Evolutionary conservation across 1,139 yeast species (phyloP), one percentile per base, ranked within the genome.

Genomic region (Geotrichum fermentans): DNA sequence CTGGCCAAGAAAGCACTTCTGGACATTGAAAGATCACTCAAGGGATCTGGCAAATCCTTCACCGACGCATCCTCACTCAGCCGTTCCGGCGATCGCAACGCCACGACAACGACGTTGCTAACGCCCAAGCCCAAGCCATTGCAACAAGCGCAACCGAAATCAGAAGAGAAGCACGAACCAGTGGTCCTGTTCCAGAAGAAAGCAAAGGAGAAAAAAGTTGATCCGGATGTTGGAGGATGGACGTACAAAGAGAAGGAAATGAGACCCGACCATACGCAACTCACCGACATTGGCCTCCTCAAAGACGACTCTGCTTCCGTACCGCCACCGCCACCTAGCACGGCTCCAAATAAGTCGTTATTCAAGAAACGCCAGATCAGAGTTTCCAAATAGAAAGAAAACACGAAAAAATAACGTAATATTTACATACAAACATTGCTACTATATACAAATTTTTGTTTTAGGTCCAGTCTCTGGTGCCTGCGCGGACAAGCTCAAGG

Each of bases 401-500:
- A 28, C 29, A 39, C 26, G 21, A 35, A 26, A 20, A 17, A 38
- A 34, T 13, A 29, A 49, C 20, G 11, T 21, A 43, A 22, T n/a
- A 43, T 28, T 37, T 33, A 29, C 35, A 26, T 43, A 43, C 35
- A 43, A 20, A 24, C 36, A 22, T 46, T 35, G 32, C 33, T 43
- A 42, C 48, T 29, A 14, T 43, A 40, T 39, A 39, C 36, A 36
- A 14, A 36, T 11, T 17, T 24, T 30, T 20, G 16, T n/a, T 40
- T 67, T 65, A 88, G 59, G 90, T 89, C 79, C 85, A 88, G 52
- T 84, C 86, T 72, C 96, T 82, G 45, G 95, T 83, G 45, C 89
- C 94, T 58, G 96, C 96, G 65, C 97, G 83, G 47, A 89, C 97
- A 66, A 94, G 86, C 70, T 94, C 98, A 63, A 92, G 71, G 51